A percentile compares a stretch with the other conserved stretches of the same genome.
Evolutionary conservation across 2,329 filamentous ascomycete species (phyloP).

Genomic region (Colletotrichum spaethianum): DNA sequence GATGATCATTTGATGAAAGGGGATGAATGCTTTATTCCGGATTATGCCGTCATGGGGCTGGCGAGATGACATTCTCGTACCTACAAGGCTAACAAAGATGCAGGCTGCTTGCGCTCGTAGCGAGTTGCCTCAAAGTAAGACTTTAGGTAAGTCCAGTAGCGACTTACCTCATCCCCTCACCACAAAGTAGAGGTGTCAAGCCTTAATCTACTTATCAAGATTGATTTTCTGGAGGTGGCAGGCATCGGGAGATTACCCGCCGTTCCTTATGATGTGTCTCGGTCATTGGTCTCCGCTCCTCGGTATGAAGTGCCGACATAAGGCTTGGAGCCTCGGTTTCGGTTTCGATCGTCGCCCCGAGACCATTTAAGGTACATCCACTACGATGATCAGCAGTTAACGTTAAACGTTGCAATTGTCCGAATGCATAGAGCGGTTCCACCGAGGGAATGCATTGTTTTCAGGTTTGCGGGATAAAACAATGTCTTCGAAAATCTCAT

Average conservation of each 20-base stretch:
- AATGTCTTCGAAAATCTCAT: background rate
- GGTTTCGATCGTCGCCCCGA: background rate
- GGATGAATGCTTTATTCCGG: background rate
- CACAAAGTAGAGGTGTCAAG: background rate
- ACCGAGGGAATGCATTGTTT: background rate
- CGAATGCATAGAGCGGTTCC: background rate
- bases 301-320: conserved; percentile 10
- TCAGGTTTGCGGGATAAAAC: background rate
- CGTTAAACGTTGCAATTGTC: no score
- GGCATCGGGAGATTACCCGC: conserved; percentile 14
- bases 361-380: background rate
- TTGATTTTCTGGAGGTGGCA: conserved; percentile 4
- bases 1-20: background rate
- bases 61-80: background rate
- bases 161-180: no score
- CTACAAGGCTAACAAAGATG: background rate
- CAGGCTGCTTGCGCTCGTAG: background rate
- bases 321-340: background rate
- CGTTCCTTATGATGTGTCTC: background rate
- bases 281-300: background rate
- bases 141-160: background rate
- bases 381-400: background rate
- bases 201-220: conserved; percentile 14
- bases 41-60: background rate
- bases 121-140: background rate